Base-by-base conservation (phyloP, 2,329 filamentous ascomycete genomes). In the Pseudogymnoascus sp. region DNA sequence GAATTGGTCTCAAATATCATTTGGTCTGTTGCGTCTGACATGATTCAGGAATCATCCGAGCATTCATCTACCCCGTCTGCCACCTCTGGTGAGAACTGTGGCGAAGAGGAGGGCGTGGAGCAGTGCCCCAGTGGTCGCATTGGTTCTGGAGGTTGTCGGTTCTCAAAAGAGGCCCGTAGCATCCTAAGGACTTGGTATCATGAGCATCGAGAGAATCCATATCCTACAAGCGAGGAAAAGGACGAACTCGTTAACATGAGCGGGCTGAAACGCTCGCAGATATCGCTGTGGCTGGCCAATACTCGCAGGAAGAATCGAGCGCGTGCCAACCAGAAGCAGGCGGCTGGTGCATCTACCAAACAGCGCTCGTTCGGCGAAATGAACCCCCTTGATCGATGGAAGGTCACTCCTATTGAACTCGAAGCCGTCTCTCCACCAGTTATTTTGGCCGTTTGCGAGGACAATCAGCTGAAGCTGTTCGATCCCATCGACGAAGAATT, bases 381-480 rank as follows among this genome's bases (percentile, higher is more conserved):
- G 52, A 62, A 41, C 12, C 61, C 61, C 33, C 23, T 62, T 23
- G 61, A 62, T 61, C 30, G 61, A 60, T 62, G 61, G 61, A 62
- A 62, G 58, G 52, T 60, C 23, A 60, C 52, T 39, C 61, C 61
- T 30, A 60, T 62, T 35, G 61, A 62, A 41, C 23, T 38, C 16
- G 61, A 62, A 60, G 55, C 61, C 30, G 61, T 61, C n/a, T 35
- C 52, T 9, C 52, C 58, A 22, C 61, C 61, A 3, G 58, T 45
- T 9, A 62, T 62, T 61, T n/a, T 67, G 39, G 33, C 45, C 67
- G n/a, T 69, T 70, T 63, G 69, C 69, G 66, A 41, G 25, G 52
- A 38, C 33, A 38, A 38, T 62, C 58, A 59, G 30, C 35, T 60
- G 23, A 38, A 60, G 58, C 33, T 41, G 38, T 41, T 39, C 23